phyloP scores from a whole-genome alignment of 2,329 filamentous ascomycete species.

The Fusarium newnesense region DNA sequence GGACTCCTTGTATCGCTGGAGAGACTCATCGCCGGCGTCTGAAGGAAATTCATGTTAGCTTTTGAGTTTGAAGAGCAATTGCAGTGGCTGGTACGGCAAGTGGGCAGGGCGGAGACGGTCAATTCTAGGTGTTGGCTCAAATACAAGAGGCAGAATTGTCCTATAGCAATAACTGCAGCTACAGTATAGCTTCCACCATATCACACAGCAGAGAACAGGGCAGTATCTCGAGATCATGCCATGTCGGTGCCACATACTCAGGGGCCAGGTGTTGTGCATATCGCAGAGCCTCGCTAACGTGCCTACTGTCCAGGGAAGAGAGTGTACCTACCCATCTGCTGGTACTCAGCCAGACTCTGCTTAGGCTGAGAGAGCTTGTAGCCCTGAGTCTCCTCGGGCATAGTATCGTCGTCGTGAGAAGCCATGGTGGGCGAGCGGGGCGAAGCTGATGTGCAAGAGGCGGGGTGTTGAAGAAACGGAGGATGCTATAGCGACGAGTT shows the following conservation, averaged over 20 bases:
- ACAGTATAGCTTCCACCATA: neutral
- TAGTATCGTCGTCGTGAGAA: conserved; percentile 80
- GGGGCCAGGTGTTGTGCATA: conserved; percentile 14
- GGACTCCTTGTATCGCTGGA: conserved; percentile 97
- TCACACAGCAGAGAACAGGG: neutral
- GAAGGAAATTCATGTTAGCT: conserved; percentile 37
- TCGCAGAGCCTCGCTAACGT: conserved; percentile 22
- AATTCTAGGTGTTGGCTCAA: neutral
- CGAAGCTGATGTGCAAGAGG: conserved; percentile 24
- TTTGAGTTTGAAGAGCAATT: neutral
- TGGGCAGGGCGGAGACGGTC: neutral
- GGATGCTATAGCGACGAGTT: conserved; percentile 5
- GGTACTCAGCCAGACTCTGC: conserved; percentile 95
- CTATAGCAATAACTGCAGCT: neutral
- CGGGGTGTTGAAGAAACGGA: conserved; percentile 31
- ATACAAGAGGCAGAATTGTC: neutral
- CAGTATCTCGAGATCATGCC: conserved; percentile 16
- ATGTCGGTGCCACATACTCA: conserved; percentile 19
- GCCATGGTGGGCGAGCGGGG: conserved; percentile 64
- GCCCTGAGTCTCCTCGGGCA: conserved; percentile 88
- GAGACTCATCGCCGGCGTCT: conserved; percentile 85
- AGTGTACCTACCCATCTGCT: conserved; percentile 81
- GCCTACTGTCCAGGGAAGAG: neutral
- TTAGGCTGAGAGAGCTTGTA: conserved; percentile 98
- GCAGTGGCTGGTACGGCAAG: conserved; percentile 2